Conservation (phyloP, 352 stramenopile genomes). For the Phytophthora rubi region DNA sequence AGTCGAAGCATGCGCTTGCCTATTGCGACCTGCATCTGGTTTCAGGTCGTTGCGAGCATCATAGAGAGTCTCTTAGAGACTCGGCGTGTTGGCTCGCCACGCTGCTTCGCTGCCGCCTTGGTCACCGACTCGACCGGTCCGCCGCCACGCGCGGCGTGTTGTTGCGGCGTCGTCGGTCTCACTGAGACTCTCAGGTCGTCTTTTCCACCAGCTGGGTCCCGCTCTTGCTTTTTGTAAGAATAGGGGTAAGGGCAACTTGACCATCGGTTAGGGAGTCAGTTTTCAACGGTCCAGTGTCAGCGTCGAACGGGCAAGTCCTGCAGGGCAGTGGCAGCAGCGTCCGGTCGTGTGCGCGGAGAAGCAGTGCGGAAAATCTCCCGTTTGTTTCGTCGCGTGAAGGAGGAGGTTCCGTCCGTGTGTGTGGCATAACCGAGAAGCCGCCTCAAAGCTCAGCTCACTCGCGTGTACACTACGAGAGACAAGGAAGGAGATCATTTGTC, state of each 20-base stretch:
- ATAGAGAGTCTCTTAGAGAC: neutral
- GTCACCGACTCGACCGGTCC: neutral
- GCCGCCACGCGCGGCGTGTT: neutral
- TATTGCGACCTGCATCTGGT: neutral
- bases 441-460: conserved; percentile 27
- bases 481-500: neutral
- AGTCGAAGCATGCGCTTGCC: neutral
- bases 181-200: too few species aligned
- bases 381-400: conserved; percentile 26
- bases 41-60: neutral
- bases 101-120: neutral
- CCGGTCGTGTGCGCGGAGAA: conserved; percentile 21
- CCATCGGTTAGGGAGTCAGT: conserved; percentile 38
- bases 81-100: neutral
- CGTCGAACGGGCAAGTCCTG: neutral
- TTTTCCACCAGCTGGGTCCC: neutral
- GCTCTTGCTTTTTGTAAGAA: conserved; percentile 1
- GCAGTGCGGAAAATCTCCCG: conserved; percentile 33
- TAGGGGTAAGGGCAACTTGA: conserved; percentile 12
- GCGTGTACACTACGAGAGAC: conserved; percentile 23
- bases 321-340: conserved; percentile 15
- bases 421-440: conserved; percentile 27
- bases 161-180: neutral
- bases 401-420: neutral
- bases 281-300: conserved; percentile 23